Evolutionary conservation across 2,329 filamentous ascomycete species (phyloP).

Genomic region (Venturia aucupariae): DNA sequence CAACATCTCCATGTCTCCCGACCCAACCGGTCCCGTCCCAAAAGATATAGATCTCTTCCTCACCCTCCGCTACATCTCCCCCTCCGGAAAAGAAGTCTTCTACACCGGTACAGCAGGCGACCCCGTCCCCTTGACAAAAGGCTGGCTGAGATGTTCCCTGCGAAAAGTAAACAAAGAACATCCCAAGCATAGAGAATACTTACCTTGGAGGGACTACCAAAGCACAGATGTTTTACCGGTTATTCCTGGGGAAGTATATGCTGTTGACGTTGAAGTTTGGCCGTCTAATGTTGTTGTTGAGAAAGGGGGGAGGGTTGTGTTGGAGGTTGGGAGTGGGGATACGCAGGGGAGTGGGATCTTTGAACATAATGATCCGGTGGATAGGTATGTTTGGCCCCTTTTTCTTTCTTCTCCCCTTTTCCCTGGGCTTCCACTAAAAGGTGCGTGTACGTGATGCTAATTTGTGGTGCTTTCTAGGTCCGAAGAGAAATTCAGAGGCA

Average conservation of each 20-base stretch:
- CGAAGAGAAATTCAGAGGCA: conserved; percentile 35
- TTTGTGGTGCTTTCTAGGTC: conserved; percentile 22
- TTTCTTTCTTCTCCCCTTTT: conserved; percentile 12
- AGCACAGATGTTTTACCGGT: conserved; percentile 48
- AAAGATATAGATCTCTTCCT: conserved; percentile 56
- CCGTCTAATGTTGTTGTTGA: conserved; percentile 16
- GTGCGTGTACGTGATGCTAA: no score
- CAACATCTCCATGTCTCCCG: conserved; percentile 46
- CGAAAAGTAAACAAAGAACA: conserved; percentile 45
- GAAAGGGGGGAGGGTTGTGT: conserved; percentile 11
- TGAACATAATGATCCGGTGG: conserved; percentile 41
- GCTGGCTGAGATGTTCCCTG: conserved; percentile 52
- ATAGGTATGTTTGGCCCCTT: conserved; percentile 26
- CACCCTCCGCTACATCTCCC: conserved; percentile 48
- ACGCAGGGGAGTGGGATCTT: conserved; percentile 53
- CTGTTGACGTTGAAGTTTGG: conserved; percentile 40
- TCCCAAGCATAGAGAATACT: conserved; percentile 42
- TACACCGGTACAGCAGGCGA: conserved; percentile 60
- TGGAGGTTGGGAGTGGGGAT: conserved; percentile 36
- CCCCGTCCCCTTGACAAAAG: conserved; percentile 52
- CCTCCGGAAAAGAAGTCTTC: conserved; percentile 47
- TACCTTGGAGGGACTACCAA: conserved; percentile 51
- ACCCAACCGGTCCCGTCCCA: conserved; percentile 32
- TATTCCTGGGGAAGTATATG: conserved; percentile 46
- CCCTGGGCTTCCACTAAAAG: no score